These are phyloP conservation scores for Cupressus sempervirens DNA, from an alignment of 75 land plant species.

Conservation along the genomic window DNA sequence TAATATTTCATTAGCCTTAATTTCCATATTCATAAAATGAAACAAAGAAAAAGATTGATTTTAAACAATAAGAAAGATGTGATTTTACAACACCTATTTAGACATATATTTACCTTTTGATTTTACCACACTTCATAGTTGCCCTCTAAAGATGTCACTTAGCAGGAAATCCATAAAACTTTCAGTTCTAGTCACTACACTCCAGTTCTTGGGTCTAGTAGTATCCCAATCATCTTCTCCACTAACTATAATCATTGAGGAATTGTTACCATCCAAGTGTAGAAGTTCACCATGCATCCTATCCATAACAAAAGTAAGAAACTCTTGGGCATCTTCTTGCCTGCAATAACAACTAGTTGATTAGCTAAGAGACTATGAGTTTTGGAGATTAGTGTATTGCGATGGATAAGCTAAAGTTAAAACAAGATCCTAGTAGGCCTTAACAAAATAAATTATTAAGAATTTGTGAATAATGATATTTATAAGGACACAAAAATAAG, in stretches of 20 bases:
- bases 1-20: not conserved
- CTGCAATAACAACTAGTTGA: constrained; percentile 28
- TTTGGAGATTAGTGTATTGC: not conserved
- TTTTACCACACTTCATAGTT: constrained; percentile 84
- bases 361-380: not conserved
- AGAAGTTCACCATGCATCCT: constrained; percentile 90
- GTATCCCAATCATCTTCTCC: constrained; percentile 98
- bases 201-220: constrained; percentile 87
- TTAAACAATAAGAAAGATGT: not conserved
- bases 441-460: not conserved
- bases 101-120: constrained; percentile 56
- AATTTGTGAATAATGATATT: not conserved
- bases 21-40: not conserved
- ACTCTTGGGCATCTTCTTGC: constrained; percentile 99
- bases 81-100: not conserved
- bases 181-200: constrained; percentile 84
- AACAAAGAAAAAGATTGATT: not conserved
- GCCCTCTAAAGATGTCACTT: constrained; percentile 90
- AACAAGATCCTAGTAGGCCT: not conserved
- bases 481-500: not conserved
- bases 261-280: constrained; percentile 48
- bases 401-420: not conserved
- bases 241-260: constrained; percentile 28
- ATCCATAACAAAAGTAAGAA: constrained; percentile 83
- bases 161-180: constrained; percentile 64